phyloP scores from a whole-genome alignment of 257 asterid genomes.

The Solanum corneliomulleri region DNA sequence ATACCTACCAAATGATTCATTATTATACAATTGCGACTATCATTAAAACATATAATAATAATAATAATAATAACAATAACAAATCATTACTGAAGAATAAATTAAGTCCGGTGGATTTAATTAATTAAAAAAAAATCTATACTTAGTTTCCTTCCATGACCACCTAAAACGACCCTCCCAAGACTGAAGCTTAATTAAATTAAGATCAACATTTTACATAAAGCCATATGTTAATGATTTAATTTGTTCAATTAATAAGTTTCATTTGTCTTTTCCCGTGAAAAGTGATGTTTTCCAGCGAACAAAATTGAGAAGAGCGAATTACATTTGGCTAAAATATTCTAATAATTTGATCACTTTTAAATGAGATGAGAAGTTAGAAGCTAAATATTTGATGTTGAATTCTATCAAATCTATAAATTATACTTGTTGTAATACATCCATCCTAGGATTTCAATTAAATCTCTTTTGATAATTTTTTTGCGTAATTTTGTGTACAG shows the following conservation, averaged over 20 bases:
- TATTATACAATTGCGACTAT: not conserved
- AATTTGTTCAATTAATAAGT: not conserved
- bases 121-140: not conserved
- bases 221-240: too few relatives aligned
- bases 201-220: not conserved
- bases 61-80: not conserved
- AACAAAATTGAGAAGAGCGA: not conserved
- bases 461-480: not conserved
- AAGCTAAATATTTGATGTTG: not conserved
- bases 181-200: not conserved
- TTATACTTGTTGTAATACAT: not conserved
- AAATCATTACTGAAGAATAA: not conserved
- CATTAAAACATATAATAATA: not conserved
- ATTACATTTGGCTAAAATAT: not conserved
- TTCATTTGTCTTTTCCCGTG: not conserved
- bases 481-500: not conserved
- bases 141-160: not conserved
- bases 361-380: not conserved
- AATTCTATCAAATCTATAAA: not conserved
- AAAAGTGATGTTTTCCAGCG: not conserved
- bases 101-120: not conserved
- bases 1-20: conserved; percentile 15
- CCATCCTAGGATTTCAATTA: not conserved
- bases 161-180: not conserved
- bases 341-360: not conserved